These are phyloP conservation scores for Haberlea rhodopensis DNA, from an alignment of 257 asterid species.

Conservation along the genomic window DNA sequence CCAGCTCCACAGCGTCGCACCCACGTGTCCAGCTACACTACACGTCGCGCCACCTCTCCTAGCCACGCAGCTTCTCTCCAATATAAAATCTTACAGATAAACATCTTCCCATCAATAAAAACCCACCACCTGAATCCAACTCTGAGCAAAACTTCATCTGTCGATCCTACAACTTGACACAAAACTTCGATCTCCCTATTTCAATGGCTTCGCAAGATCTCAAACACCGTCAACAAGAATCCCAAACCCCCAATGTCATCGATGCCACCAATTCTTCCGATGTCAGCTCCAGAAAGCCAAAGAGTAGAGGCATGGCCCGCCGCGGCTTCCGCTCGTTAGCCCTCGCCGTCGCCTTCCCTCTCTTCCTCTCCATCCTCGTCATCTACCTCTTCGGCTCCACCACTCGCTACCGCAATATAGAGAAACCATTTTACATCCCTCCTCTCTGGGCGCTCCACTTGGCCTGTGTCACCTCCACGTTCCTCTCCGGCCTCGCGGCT, in stretches of 20 bases:
- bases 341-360: conserved; percentile 63
- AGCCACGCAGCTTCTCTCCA: not conserved
- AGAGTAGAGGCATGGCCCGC: conserved; percentile 41
- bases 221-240: conserved; percentile 46
- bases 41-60: not conserved
- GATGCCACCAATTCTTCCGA: conserved; percentile 10
- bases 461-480: conserved; percentile 53
- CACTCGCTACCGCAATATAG: conserved; percentile 46
- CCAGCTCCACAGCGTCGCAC: not conserved
- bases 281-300: conserved; percentile 30
- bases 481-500: conserved; percentile 68
- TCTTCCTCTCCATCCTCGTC: conserved; percentile 47
- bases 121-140: conserved; percentile 25
- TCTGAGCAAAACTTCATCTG: too few relatives aligned
- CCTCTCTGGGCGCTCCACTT: conserved; percentile 83
- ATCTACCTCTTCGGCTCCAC: conserved; percentile 63
- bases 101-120: conserved; percentile 17
- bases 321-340: conserved; percentile 72
- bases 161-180: too few relatives aligned
- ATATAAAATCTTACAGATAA: not conserved
- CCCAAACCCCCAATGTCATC: not conserved
- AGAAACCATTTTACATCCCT: conserved; percentile 69
- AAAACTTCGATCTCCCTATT: not conserved
- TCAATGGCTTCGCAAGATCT: conserved; percentile 56
- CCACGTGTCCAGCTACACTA: not conserved